A percentile compares a stretch with the other conserved stretches of the same genome.
Evolutionary conservation across 1,139 yeast genomes (phyloP).

Genomic region (Suhomyces yuchorum): DNA sequence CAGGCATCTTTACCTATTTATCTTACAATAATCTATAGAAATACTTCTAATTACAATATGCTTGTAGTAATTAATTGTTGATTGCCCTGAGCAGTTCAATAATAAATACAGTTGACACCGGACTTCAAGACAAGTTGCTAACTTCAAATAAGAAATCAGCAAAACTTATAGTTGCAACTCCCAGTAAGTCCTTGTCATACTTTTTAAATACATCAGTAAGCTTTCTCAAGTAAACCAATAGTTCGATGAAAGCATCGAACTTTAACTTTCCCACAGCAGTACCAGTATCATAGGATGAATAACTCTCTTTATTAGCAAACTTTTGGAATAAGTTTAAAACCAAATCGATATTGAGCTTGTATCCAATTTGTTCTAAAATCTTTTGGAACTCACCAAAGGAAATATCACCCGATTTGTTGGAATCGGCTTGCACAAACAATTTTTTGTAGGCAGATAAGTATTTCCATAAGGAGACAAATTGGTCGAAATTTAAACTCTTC

Average conservation of each 20-base stretch:
- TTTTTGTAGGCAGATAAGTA: slow-evolving; percentile 73
- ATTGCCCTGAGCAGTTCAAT: slow-evolving; percentile 43
- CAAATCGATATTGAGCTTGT: slow-evolving; percentile 62
- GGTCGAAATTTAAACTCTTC: slow-evolving; percentile 54
- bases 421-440: slow-evolving; percentile 64
- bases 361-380: slow-evolving; percentile 71
- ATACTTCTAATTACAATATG: neutral
- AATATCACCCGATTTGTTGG: slow-evolving; percentile 61
- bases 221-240: slow-evolving; percentile 73
- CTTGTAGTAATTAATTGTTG: slow-evolving; percentile 33
- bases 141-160: slow-evolving; percentile 77
- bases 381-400: slow-evolving; percentile 68
- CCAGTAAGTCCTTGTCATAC: slow-evolving; percentile 74
- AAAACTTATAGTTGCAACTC: slow-evolving; percentile 74
- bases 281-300: slow-evolving; percentile 29
- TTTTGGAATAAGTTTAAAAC: slow-evolving; percentile 63
- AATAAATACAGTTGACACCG: slow-evolving; percentile 2
- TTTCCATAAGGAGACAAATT: slow-evolving; percentile 73
- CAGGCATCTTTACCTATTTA: neutral
- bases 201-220: slow-evolving; percentile 79
- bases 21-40: neutral
- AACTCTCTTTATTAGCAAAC: slow-evolving; percentile 49
- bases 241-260: slow-evolving; percentile 82
- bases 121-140: slow-evolving; percentile 33
- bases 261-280: slow-evolving; percentile 58